phyloP scores from a whole-genome alignment of 345 rosid genomes.

The Eucalyptus decipiens region DNA sequence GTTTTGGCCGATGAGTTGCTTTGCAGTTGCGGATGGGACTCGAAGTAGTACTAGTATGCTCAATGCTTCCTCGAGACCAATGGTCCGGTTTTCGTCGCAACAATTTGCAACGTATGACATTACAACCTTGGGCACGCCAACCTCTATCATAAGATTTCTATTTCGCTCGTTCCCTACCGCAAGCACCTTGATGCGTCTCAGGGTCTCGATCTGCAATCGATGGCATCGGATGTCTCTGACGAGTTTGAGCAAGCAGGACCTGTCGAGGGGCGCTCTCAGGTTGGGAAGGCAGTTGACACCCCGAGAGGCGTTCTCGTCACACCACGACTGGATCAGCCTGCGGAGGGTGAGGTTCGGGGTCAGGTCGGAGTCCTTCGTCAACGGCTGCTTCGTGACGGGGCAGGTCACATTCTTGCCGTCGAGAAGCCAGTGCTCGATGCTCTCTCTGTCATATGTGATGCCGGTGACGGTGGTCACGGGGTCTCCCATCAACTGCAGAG shows the following conservation, averaged over 20 bases:
- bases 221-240: conserved; percentile 6
- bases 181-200: conserved; percentile 28
- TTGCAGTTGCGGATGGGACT: conserved; percentile 18
- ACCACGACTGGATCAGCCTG: conserved; percentile 65
- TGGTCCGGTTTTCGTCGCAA: not conserved
- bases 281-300: conserved; percentile 47
- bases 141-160: conserved; percentile 39
- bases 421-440: conserved; percentile 71
- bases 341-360: conserved; percentile 77
- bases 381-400: conserved; percentile 55
- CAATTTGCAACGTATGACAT: conserved; percentile 16
- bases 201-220: conserved; percentile 5
- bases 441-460: conserved; percentile 74
- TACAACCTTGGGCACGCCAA: conserved; percentile 27
- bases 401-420: conserved; percentile 12
- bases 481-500: conserved; percentile 79
- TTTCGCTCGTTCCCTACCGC: conserved; percentile 38
- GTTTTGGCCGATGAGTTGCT: conserved; percentile 9
- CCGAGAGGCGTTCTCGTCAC: conserved; percentile 31
- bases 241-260: conserved; percentile 17
- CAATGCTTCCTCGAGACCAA: conserved; percentile 40
- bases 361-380: conserved; percentile 43
- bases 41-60: conserved; percentile 24
- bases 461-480: conserved; percentile 71
- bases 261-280: conserved; percentile 34